Evolutionary conservation across 768 basidiomycete species (phyloP).

Genomic region (Paxillus rubicundulus): DNA sequence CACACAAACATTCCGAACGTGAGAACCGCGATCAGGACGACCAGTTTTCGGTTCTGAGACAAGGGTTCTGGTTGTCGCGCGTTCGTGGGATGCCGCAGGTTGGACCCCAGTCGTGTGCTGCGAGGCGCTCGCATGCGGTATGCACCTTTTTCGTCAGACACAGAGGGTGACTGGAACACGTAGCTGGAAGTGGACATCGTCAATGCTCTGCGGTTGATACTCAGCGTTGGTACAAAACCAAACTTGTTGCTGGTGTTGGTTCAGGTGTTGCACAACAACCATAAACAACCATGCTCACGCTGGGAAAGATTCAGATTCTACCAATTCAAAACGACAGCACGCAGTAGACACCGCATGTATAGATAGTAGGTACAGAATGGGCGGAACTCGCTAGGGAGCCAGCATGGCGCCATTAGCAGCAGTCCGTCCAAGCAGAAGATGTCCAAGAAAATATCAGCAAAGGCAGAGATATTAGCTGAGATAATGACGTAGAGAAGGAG

Average conservation of each 20-base stretch:
- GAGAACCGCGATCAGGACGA: conserved; percentile 46
- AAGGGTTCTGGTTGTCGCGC: conserved; percentile 7
- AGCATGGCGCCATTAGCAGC: not conserved
- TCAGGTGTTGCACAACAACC: not conserved
- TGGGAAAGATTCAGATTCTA: not conserved
- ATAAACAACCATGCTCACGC: too few relatives aligned
- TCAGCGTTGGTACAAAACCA: not conserved
- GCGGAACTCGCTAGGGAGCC: not conserved
- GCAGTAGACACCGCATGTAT: not conserved
- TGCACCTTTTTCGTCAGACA: conserved; percentile 61
- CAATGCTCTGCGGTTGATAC: not conserved
- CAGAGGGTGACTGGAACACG: conserved; percentile 53
- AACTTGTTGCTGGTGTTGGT: conserved; percentile 17
- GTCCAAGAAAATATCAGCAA: not conserved
- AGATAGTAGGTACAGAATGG: not conserved
- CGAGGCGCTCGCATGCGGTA: conserved; percentile 59
- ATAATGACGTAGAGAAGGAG: not conserved
- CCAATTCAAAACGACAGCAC: not conserved
- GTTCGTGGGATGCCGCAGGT: conserved; percentile 17
- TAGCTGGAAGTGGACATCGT: conserved; percentile 15
- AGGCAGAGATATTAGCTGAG: not conserved
- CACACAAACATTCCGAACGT: conserved; percentile 47
- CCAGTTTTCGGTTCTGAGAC: conserved; percentile 33
- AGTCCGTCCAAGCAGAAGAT: not conserved
- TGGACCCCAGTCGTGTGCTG: conserved; percentile 16